Conservation (phyloP, 257 asterid genomes). For the Cinchona pubescens region DNA sequence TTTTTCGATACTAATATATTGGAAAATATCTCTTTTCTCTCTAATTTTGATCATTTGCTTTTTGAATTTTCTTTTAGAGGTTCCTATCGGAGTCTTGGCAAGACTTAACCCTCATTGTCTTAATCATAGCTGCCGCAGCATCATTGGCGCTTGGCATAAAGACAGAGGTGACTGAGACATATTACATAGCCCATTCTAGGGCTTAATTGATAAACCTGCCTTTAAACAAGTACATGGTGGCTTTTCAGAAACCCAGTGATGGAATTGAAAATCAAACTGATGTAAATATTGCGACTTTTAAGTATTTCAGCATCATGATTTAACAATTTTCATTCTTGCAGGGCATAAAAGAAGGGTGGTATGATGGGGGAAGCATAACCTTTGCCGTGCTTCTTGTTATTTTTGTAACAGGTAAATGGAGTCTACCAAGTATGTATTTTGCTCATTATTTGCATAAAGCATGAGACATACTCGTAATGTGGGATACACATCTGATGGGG, state of each 20-base stretch:
- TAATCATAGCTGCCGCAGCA: conserved; percentile 76
- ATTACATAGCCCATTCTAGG: neutral
- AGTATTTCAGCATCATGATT: neutral
- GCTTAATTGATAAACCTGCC: neutral
- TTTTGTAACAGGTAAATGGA: conserved; percentile 67
- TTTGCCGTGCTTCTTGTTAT: conserved; percentile 95
- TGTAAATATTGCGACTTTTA: neutral
- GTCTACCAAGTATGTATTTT: neutral
- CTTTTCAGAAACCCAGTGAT: neutral
- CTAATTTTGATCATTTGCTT: conserved; percentile 15
- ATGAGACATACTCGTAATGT: neutral
- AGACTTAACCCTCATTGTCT: conserved; percentile 84
- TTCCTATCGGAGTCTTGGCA: conserved; percentile 99
- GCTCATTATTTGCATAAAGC: neutral
- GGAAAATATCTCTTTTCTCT: conserved; percentile 9
- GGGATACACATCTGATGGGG: neutral
- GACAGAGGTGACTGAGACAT: conserved; percentile 53
- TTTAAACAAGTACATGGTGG: neutral
- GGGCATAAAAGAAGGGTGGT: conserved; percentile 91
- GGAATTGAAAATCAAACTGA: neutral
- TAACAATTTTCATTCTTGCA: conserved; percentile 22
- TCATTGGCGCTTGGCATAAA: conserved; percentile 86
- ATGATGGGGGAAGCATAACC: conserved; percentile 95
- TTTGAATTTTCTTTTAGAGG: conserved; percentile 37
- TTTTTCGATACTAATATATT: conserved; percentile 8